Percentiles rank a stretch among this genome's conserved stretches.
Evolutionary conservation across 1,284 basidiomycete genomes (phyloP).

Genomic region (Takashimella koratensis): DNA sequence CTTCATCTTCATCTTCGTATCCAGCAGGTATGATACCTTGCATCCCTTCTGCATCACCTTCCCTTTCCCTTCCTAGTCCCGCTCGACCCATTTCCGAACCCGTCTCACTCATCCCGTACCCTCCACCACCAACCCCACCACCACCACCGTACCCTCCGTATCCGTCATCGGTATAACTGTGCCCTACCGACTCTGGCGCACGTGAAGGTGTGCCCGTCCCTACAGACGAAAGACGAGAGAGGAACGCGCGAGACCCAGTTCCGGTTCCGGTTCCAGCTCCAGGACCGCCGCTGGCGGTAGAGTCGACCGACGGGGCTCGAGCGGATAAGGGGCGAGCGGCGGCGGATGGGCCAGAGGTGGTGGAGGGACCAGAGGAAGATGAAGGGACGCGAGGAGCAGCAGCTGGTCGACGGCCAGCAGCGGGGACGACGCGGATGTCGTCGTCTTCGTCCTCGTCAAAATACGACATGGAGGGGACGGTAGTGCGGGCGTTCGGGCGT

Average conservation of each 20-base stretch:
- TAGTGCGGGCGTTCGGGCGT: too few species aligned
- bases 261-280: neutral
- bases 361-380: too few species aligned
- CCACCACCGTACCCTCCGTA: neutral
- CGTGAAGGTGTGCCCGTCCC: neutral
- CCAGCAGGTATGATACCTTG: too few species aligned
- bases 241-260: constrained; percentile 1
- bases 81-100: constrained; percentile 16
- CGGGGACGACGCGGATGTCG: neutral
- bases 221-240: constrained; percentile 3
- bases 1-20: too few species aligned
- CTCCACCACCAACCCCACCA: neutral
- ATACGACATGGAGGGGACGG: neutral
- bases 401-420: neutral
- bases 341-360: neutral
- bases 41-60: too few species aligned
- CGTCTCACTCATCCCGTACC: neutral
- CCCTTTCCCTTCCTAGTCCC: constrained; percentile 17
- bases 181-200: neutral
- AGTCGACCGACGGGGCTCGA: neutral
- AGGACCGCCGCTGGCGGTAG: neutral
- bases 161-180: too few species aligned
- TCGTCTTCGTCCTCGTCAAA: neutral
- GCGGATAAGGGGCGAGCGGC: neutral
- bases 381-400: neutral